phyloP scores from a whole-genome alignment of 345 rosid species.

The Eucalyptus tenuipes region DNA sequence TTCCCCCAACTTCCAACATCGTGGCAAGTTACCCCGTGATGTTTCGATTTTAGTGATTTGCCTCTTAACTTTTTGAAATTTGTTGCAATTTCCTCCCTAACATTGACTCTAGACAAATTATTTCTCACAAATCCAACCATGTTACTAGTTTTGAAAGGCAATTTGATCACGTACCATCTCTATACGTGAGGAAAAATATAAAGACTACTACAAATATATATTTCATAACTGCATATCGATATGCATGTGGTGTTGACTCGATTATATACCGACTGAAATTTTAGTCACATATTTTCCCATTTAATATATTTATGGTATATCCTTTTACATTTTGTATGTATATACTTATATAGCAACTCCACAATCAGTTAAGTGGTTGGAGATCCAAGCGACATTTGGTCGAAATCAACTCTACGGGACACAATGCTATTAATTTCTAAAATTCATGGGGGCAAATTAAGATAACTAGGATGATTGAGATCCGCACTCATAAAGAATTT shows the following conservation, averaged over 20 bases:
- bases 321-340: neutral
- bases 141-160: neutral
- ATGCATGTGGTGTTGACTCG: accelerated
- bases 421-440: neutral
- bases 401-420: neutral
- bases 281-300: neutral
- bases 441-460: neutral
- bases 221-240: neutral
- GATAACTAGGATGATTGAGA: neutral
- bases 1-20: neutral
- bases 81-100: neutral
- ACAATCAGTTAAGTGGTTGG: neutral
- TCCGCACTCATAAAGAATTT: neutral
- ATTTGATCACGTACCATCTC: neutral
- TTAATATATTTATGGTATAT: neutral
- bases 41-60: neutral
- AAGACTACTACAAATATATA: neutral
- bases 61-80: neutral
- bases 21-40: neutral
- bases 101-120: neutral
- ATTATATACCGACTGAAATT: neutral
- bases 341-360: neutral
- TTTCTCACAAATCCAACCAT: neutral
- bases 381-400: neutral
- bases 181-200: neutral